Evolutionary conservation across 352 stramenopile species (phyloP), one percentile per base, ranked within the genome.

Genomic region (Phytophthora tentaculata): DNA sequence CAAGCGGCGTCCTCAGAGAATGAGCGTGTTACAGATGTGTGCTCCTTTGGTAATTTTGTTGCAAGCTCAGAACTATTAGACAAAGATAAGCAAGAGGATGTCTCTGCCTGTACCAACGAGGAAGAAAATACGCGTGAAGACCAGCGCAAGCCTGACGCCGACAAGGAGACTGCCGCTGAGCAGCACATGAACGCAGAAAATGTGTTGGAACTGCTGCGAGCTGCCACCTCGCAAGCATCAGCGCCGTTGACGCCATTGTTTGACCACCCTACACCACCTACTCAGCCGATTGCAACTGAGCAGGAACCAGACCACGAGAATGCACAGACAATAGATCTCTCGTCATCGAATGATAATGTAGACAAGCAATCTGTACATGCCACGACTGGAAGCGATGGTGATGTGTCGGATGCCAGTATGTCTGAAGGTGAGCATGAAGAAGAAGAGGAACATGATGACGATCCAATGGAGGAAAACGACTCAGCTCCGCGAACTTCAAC

Each of bases 401-500:
- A 68, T 44, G 50, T 61, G 47, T 69, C 54, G 22, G 55, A 71
- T 53, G 61, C 47, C 28, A 62, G n/a, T 35, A 61, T 77, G 59
- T 61, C 59, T 51, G 58, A 60, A 17, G 48, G 28, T 16, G 43
- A 69, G 2, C 61, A 63, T 5, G 51, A 74, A 3, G 65, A 67
- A 7, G 37, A 78, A 19, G 51, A 68, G 2, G 56, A 75, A 13
- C 64, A 69, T 23, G 50, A 32, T 8, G 28, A 32, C 28, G 28
- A 61, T 8, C 4, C 9, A 10, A 24, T 71, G 43, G 17, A 67
- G 5, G n/a, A 59, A 12, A 41, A 76, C 8, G 57, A 50, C n/a
- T 28, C 44, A 13, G 39, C 49, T 22, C 24, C n/a, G 2, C 35
- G 68, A 59, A 45, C 19, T 12, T 85, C 78, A 29, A 89, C 83